Evolutionary conservation across 345 rosid genomes (phyloP).

Genomic region (Erucastrum elatum): DNA sequence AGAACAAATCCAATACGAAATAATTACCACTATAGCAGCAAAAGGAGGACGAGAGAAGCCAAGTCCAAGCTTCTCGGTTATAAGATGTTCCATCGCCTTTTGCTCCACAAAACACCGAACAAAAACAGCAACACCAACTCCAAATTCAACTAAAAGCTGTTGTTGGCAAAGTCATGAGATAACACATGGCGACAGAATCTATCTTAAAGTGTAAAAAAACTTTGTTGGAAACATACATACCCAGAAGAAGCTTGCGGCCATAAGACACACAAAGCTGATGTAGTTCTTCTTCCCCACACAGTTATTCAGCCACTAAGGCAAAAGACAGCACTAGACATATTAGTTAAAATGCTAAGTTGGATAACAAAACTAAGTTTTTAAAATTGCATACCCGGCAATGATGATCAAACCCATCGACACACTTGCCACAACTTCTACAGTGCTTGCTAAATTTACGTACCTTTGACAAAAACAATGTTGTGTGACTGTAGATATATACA

Average conservation of each 20-base stretch:
- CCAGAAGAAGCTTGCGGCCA: constrained; percentile 89
- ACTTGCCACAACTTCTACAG: constrained; percentile 93
- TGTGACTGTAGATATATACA: not conserved
- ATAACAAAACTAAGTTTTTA: not conserved
- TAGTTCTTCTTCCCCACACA: constrained; percentile 93
- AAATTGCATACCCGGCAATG: constrained; percentile 79
- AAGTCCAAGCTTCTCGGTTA: constrained; percentile 72
- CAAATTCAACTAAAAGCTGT: constrained; percentile 87
- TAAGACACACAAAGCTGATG: constrained; percentile 79
- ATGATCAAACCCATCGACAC: constrained; percentile 97
- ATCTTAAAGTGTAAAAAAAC: not conserved
- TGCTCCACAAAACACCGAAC: constrained; percentile 81
- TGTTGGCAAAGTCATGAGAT: not conserved
- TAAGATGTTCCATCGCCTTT: constrained; percentile 68
- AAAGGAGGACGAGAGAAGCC: constrained; percentile 86
- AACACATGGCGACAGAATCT: not conserved
- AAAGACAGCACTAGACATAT: constrained; percentile 18
- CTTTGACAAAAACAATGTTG: constrained; percentile 37
- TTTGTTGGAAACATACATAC: constrained; percentile 44
- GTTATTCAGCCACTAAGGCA: constrained; percentile 89
- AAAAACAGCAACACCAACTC: constrained; percentile 84
- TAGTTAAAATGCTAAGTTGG: not conserved
- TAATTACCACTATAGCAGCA: constrained; percentile 68
- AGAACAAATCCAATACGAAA: not conserved
- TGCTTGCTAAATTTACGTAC: constrained; percentile 94